Conservation (phyloP, 768 basidiomycete species). For the Tubosaeta sp. region DNA sequence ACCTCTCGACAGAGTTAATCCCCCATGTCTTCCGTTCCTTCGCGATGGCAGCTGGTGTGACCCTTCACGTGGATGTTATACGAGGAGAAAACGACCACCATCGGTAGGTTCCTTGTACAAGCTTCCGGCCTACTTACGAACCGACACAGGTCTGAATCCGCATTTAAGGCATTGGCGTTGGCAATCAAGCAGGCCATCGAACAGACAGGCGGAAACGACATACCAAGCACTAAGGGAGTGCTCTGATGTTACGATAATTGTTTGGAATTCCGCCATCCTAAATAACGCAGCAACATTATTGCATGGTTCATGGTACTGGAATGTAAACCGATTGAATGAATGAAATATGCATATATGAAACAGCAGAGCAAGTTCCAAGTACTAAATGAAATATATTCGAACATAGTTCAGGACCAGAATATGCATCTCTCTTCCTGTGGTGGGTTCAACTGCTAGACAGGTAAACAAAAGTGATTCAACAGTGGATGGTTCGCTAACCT, state of each 20-base stretch:
- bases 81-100: slow-evolving; percentile 98
- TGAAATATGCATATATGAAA: slow-evolving; percentile 21
- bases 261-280: neutral
- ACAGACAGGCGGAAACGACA: slow-evolving; percentile 81
- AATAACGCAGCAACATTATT: neutral
- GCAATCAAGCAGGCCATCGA: slow-evolving; percentile 95
- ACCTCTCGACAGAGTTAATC: slow-evolving; percentile 96
- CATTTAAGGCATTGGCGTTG: slow-evolving; percentile 95
- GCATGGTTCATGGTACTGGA: neutral
- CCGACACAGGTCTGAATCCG: slow-evolving; percentile 78
- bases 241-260: slow-evolving; percentile 36
- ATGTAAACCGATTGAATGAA: slow-evolving; percentile 2
- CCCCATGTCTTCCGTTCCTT: slow-evolving; percentile 98
- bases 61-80: slow-evolving; percentile 91
- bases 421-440: slow-evolving; percentile 72
- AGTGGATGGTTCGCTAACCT: slow-evolving; percentile 42
- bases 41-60: slow-evolving; percentile 92
- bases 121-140: neutral
- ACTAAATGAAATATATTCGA: slow-evolving; percentile 5
- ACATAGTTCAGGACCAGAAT: slow-evolving; percentile 60
- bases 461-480: neutral
- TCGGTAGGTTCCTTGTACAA: slow-evolving; percentile 49
- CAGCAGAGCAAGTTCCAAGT: neutral
- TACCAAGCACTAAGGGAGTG: slow-evolving; percentile 97
- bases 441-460: slow-evolving; percentile 64